Percentiles rank a stretch among this genome's conserved stretches.
phyloP scores from a whole-genome alignment of 179 eudicot genomes.

The Camellia oleifera region DNA sequence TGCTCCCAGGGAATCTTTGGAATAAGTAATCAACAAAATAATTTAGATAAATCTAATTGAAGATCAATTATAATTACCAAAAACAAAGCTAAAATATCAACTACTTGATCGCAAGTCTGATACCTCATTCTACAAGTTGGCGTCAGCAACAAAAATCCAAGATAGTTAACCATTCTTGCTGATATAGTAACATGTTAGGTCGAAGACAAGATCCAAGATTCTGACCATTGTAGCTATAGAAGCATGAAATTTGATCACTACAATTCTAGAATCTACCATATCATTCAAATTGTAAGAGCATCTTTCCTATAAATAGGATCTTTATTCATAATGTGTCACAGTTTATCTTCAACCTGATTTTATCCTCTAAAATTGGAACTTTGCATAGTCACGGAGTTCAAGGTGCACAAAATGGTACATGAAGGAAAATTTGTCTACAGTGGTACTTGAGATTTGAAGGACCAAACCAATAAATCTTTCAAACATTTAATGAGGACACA shows the following conservation, averaged over 20 bases:
- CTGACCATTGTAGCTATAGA: neutral
- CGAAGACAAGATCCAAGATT: neutral
- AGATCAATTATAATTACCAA: neutral
- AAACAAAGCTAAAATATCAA: neutral
- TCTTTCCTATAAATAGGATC: neutral
- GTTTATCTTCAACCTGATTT: no score
- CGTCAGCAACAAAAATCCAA: neutral
- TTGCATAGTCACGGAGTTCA: neutral
- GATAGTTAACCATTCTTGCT: neutral
- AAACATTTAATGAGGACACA: no score
- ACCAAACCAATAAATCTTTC: neutral
- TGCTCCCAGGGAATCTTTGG: conserved; percentile 18
- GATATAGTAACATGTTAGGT: neutral
- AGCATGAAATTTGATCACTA: neutral
- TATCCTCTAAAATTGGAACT: no score
- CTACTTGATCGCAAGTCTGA: neutral
- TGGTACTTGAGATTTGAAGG: neutral
- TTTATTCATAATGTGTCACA: no score
- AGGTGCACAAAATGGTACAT: neutral
- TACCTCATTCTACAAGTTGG: neutral
- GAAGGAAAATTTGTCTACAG: neutral
- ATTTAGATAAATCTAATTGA: neutral
- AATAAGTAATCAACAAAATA: neutral
- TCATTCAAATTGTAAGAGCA: neutral
- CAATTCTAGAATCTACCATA: neutral